Evolutionary conservation across 805 yeast genomes (phyloP).

Genomic region (Wickerhamiella sorbophila): DNA sequence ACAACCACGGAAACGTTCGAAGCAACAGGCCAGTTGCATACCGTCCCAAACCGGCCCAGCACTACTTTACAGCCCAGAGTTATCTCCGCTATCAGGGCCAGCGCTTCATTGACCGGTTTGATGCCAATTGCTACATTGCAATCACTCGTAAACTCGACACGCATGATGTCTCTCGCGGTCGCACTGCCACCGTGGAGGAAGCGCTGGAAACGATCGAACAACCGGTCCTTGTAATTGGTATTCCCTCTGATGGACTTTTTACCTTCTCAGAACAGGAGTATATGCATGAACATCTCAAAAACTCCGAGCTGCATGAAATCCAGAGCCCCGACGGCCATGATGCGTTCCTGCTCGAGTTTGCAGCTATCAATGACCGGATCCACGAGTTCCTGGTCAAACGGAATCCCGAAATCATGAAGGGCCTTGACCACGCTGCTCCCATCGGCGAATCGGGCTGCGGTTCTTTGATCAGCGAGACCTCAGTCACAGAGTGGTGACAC

Average conservation of each 20-base stretch:
- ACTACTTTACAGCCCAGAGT: constrained; percentile 86
- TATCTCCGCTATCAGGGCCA: constrained; percentile 89
- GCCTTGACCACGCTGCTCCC: constrained; percentile 31
- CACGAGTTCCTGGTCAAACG: constrained; percentile 46
- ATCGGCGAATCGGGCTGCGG: constrained; percentile 26
- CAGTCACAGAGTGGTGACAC: constrained; percentile 73
- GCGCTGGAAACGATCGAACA: constrained; percentile 48
- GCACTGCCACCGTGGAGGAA: constrained; percentile 34
- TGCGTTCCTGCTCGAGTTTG: constrained; percentile 85
- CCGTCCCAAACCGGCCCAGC: constrained; percentile 27
- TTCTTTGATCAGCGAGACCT: constrained; percentile 85
- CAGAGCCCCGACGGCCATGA: constrained; percentile 96
- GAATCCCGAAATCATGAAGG: constrained; percentile 44
- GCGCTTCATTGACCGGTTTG: constrained; percentile 79
- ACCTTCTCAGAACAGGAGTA: constrained; percentile 84
- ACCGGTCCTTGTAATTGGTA: constrained; percentile 79
- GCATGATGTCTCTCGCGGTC: constrained; percentile 79
- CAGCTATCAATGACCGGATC: constrained; percentile 58
- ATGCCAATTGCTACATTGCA: constrained; percentile 92
- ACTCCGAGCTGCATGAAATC: constrained; percentile 52
- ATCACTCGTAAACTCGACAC: constrained; percentile 89
- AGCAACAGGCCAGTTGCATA: constrained; percentile 10
- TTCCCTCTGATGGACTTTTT: constrained; percentile 82
- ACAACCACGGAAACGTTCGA: constrained; percentile 62
- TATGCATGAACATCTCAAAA: constrained; percentile 60